Conservation (phyloP, 441 rosid species). For the Pelargonium fulgidum region DNA sequence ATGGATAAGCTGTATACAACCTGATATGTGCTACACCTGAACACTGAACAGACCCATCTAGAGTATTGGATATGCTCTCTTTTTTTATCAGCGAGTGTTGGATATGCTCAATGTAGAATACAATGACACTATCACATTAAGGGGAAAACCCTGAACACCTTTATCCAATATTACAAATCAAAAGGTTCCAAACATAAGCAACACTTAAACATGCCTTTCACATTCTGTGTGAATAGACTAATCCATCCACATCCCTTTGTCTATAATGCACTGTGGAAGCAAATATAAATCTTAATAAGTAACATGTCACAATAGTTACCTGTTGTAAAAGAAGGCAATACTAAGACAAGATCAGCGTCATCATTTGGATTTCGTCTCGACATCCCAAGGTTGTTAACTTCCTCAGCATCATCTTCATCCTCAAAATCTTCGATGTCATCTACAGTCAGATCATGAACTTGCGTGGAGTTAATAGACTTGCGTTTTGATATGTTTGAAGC, state of each 20-base stretch:
- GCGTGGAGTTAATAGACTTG: slow-evolving; percentile 31
- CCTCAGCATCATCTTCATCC: slow-evolving; percentile 61
- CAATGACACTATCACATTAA: not conserved
- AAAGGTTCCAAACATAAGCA: not conserved
- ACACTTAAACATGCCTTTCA: not conserved
- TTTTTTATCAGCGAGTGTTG: too few species aligned
- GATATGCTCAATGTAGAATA: not conserved
- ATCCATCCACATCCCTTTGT: not conserved
- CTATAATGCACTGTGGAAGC: not conserved
- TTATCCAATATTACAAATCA: not conserved
- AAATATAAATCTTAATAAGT: not conserved
- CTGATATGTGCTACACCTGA: not conserved
- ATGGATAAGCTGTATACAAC: not conserved
- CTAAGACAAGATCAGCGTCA: slow-evolving; percentile 64
- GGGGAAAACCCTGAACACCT: slow-evolving; percentile 3
- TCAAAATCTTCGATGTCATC: slow-evolving; percentile 99
- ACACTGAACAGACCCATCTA: slow-evolving; percentile 4
- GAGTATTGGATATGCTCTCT: not conserved
- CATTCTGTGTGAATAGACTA: not conserved
- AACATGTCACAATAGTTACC: slow-evolving; percentile 37
- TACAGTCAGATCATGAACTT: slow-evolving; percentile 73
- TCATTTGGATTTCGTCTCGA: slow-evolving; percentile 65
- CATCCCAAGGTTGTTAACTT: slow-evolving; percentile 53
- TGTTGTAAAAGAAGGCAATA: slow-evolving; percentile 74
- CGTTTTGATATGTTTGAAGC: slow-evolving; percentile 30